These are phyloP conservation scores for Gentiana dahurica DNA, from an alignment of 257 asterid genomes.

Conservation along the genomic window DNA sequence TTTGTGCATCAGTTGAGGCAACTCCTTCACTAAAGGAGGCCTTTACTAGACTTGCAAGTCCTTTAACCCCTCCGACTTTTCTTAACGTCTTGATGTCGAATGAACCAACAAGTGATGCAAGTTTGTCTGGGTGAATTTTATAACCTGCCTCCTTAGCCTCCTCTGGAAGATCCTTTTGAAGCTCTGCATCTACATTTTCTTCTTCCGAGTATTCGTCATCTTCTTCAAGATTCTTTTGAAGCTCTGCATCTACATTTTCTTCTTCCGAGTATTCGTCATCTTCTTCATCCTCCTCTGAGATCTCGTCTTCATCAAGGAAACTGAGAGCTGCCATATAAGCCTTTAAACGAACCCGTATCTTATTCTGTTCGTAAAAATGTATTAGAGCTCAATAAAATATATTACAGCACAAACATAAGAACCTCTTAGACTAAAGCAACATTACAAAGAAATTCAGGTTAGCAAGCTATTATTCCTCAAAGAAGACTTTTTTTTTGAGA, in stretches of 20 bases:
- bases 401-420: no score
- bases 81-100: conserved; percentile 69
- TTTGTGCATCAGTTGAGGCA: conserved; percentile 44
- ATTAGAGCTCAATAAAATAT: no score
- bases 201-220: conserved; percentile 17
- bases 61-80: conserved; percentile 63
- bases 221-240: background rate
- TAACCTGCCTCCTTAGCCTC: conserved; percentile 73
- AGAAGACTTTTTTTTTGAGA: no score
- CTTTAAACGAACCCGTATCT: conserved; percentile 54
- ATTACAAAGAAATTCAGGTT: no score
- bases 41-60: conserved; percentile 56
- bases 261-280: conserved; percentile 12
- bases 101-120: conserved; percentile 68
- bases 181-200: conserved; percentile 30
- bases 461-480: no score
- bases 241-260: conserved; percentile 11
- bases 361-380: conserved; percentile 42
- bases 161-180: conserved; percentile 50
- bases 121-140: conserved; percentile 70
- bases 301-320: conserved; percentile 57
- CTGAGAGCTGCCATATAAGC: conserved; percentile 81
- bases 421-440: no score
- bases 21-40: conserved; percentile 68
- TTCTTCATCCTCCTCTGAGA: conserved; percentile 18